Evolutionary conservation across 2,329 filamentous ascomycete species (phyloP).

Genomic region (Huntiella abstrusa): DNA sequence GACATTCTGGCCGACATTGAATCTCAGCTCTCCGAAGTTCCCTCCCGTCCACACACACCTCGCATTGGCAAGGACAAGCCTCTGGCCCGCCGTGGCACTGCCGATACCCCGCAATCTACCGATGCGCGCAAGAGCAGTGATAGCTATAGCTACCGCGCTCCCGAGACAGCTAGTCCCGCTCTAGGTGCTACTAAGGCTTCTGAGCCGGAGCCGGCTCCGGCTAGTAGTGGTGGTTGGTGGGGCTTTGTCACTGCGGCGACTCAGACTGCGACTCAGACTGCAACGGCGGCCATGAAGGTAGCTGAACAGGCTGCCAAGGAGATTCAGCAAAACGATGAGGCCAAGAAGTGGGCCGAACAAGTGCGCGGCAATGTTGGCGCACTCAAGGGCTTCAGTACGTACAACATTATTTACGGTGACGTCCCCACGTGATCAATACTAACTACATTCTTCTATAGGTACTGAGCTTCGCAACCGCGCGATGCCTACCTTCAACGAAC

Average conservation of each 20-base stretch:
- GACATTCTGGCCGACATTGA: conserved; percentile 81
- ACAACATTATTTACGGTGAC: neutral
- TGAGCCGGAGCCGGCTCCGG: conserved; percentile 26
- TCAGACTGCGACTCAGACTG: conserved; percentile 47
- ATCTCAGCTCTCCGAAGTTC: conserved; percentile 46
- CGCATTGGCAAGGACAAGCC: conserved; percentile 42
- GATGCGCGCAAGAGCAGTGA: conserved; percentile 54
- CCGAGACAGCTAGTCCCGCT: conserved; percentile 42
- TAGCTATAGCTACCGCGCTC: conserved; percentile 20
- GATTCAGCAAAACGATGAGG: conserved; percentile 90
- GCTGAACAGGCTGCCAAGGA: conserved; percentile 87
- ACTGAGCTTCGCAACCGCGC: conserved; percentile 74
- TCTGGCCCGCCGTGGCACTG: conserved; percentile 43
- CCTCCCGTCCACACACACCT: conserved; percentile 68
- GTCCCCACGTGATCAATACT: conserved; percentile 1
- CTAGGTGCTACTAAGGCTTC: neutral
- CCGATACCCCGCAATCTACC: conserved; percentile 15
- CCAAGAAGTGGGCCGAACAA: conserved; percentile 88
- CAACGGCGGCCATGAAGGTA: conserved; percentile 56
- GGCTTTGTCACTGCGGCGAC: conserved; percentile 37
- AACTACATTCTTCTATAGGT: conserved; percentile 30
- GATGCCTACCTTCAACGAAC: conserved; percentile 82
- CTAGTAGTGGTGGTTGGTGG: conserved; percentile 58
- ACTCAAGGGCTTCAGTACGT: conserved; percentile 54
- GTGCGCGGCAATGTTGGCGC: conserved; percentile 74